Evolutionary conservation across 345 rosid species (phyloP).

Genomic region (Salix brachista): DNA sequence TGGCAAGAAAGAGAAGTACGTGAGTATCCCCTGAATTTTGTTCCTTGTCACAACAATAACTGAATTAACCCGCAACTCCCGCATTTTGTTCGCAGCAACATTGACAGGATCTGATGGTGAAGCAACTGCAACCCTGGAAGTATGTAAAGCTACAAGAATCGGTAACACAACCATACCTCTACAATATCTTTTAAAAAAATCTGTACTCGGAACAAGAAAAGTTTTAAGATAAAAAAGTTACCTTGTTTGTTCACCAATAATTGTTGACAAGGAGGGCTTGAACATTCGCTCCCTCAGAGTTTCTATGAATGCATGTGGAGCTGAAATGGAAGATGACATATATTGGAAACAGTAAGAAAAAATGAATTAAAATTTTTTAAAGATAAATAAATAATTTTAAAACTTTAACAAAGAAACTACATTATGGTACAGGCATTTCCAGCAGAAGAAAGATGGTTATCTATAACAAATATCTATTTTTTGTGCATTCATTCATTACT

Average conservation of each 20-base stretch:
- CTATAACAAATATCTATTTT: background rate
- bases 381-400: no score
- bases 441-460: background rate
- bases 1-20: conserved; percentile 46
- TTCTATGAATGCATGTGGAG: conserved; percentile 78
- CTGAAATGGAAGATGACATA: conserved; percentile 34
- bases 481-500: background rate
- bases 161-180: conserved; percentile 14
- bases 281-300: conserved; percentile 94
- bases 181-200: background rate
- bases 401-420: background rate
- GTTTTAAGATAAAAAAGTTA: conserved; percentile 16
- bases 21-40: conserved; percentile 82
- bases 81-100: conserved; percentile 89
- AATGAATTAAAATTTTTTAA: background rate
- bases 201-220: background rate
- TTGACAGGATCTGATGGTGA: conserved; percentile 80
- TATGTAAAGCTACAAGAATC: conserved; percentile 8
- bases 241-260: conserved; percentile 69
- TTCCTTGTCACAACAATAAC: conserved; percentile 56
- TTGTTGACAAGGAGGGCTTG: conserved; percentile 87
- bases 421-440: background rate
- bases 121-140: conserved; percentile 63
- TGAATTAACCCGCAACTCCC: conserved; percentile 72
- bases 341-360: background rate